Percentiles rank a stretch among this genome's conserved stretches.
Conservation (phyloP, 768 basidiomycete species). For the Amanita phalloides region DNA sequence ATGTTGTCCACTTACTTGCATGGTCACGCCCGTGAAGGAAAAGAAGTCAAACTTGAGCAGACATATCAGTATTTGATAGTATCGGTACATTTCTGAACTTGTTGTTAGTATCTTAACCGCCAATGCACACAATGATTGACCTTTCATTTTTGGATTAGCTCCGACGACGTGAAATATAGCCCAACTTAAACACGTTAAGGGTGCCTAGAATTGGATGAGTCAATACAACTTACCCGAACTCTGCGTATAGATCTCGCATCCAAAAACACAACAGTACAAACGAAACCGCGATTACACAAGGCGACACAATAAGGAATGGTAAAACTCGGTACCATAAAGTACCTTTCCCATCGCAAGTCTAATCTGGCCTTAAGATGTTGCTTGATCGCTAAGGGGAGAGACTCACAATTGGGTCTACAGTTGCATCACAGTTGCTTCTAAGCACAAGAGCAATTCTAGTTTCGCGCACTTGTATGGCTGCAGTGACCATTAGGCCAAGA, state of each 20-base stretch:
- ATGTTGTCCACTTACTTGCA: constrained; percentile 47
- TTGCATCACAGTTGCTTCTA: constrained; percentile 21
- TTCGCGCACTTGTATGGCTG: constrained; percentile 69
- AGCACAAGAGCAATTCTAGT: constrained; percentile 52
- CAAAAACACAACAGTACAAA: constrained; percentile 62
- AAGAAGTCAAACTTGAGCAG: constrained; percentile 89
- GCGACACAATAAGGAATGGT: constrained; percentile 64
- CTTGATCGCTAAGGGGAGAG: not conserved
- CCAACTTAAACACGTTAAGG: constrained; percentile 40
- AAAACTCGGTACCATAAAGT: constrained; percentile 51
- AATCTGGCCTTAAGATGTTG: not conserved
- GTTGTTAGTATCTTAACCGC: not conserved
- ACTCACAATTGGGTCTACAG: constrained; percentile 27
- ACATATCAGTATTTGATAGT: constrained; percentile 80
- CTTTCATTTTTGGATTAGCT: constrained; percentile 76
- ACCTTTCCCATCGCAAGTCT: constrained; percentile 39
- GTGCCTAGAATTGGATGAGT: not conserved
- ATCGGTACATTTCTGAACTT: constrained; percentile 72
- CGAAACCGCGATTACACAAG: constrained; percentile 54
- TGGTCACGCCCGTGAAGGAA: constrained; percentile 77
- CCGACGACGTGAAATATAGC: constrained; percentile 87
- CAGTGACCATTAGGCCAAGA: constrained; percentile 58
- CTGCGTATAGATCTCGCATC: constrained; percentile 59
- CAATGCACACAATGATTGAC: constrained; percentile 27
- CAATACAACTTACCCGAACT: constrained; percentile 58